Evolutionary conservation across 306 rosid genomes (phyloP).

Genomic region (Dryas drummondii): DNA sequence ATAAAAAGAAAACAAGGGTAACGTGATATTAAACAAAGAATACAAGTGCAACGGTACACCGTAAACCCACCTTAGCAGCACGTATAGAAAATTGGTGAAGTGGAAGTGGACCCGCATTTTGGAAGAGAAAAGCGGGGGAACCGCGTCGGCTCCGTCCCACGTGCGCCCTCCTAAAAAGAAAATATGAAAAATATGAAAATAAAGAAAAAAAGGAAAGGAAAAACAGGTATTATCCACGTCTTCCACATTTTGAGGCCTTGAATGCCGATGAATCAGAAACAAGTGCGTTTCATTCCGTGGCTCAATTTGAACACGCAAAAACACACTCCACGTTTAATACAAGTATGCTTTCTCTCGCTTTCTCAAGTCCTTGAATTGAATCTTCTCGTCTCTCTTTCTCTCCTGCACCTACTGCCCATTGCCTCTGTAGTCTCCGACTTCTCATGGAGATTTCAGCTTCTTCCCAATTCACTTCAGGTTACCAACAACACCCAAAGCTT

Average conservation of each 20-base stretch:
- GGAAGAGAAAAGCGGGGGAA: neutral
- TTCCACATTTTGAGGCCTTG: constrained; percentile 52
- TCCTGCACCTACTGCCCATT: neutral
- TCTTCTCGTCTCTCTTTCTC: neutral
- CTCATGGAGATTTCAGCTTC: constrained; percentile 19
- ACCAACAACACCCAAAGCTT: constrained; percentile 27
- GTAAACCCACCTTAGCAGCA: no score
- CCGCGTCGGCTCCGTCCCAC: constrained; percentile 63
- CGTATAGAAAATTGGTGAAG: no score
- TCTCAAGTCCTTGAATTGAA: no score
- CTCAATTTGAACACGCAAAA: constrained; percentile 1
- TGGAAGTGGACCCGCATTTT: no score
- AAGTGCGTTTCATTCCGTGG: neutral
- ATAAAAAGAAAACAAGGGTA: no score
- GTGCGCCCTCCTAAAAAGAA: constrained; percentile 13
- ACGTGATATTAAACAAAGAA: no score
- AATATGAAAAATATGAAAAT: neutral
- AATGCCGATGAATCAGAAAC: constrained; percentile 16
- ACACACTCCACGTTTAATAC: neutral
- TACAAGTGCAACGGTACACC: no score
- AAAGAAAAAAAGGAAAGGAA: neutral
- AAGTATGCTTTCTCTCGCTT: neutral
- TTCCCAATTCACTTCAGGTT: neutral
- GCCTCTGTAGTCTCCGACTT: neutral
- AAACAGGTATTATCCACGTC: constrained; percentile 51